These are phyloP conservation scores for Setomelanomma holmii DNA, from an alignment of 2,329 filamentous ascomycete species.

Conservation along the genomic window DNA sequence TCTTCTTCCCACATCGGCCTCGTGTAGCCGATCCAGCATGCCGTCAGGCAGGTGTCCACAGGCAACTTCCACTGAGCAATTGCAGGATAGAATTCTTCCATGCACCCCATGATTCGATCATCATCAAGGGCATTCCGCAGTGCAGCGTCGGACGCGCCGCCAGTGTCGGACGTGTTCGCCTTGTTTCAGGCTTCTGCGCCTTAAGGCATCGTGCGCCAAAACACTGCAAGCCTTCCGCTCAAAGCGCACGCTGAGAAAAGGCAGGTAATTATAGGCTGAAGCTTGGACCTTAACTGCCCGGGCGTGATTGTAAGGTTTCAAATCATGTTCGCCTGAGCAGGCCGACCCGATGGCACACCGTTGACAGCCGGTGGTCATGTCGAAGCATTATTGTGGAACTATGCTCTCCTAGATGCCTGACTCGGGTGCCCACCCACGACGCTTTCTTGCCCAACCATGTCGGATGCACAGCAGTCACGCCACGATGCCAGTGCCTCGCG, in stretches of 20 bases:
- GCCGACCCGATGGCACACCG: neutral
- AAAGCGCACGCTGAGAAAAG: neutral
- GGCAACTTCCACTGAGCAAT: neutral
- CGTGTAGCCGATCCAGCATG: too few species aligned
- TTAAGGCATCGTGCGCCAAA: neutral
- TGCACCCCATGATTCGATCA: neutral
- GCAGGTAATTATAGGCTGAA: neutral
- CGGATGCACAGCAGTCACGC: neutral
- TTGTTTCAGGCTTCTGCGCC: constrained; percentile 2
- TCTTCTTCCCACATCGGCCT: too few species aligned
- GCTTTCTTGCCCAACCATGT: constrained; percentile 2
- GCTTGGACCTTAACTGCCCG: neutral
- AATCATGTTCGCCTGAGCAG: neutral
- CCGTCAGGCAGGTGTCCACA: too few species aligned
- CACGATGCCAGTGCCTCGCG: neutral
- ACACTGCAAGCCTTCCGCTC: neutral
- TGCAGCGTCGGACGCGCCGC: neutral
- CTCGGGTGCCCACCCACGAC: neutral
- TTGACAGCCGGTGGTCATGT: too few species aligned
- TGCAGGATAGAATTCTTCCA: neutral
- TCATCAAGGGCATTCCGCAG: neutral
- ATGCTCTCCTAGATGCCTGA: neutral
- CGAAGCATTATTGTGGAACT: too few species aligned
- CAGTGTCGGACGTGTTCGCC: constrained; percentile 1
- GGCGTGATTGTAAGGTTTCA: neutral